These are phyloP conservation scores for Aspergillus diversus DNA, from an alignment of 495 filamentous ascomycete genomes.

Conservation along the genomic window DNA sequence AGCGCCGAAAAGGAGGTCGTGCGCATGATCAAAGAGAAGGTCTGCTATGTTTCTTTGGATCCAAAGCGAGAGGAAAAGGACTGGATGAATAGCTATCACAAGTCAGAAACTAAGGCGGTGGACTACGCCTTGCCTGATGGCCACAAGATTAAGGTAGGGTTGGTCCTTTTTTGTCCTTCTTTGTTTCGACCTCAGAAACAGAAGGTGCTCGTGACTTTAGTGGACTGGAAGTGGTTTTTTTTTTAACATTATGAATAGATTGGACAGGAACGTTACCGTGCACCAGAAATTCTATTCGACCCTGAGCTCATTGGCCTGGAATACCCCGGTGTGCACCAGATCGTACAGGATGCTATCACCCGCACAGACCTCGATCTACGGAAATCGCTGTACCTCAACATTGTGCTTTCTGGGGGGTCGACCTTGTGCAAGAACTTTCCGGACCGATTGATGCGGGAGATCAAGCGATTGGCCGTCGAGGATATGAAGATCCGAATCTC, in stretches of 20 bases:
- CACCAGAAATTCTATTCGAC: constrained; percentile 97
- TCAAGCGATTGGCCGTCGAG: constrained; percentile 91
- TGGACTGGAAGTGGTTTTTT: neutral
- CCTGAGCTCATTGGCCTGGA: constrained; percentile 96
- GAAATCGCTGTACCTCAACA: constrained; percentile 92
- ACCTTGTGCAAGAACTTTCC: constrained; percentile 93
- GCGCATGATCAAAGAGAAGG: constrained; percentile 92
- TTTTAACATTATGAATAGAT: constrained; percentile 52
- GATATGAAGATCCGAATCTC: constrained; percentile 99
- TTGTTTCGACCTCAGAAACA: too few species aligned
- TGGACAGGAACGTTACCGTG: constrained; percentile 90
- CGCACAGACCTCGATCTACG: constrained; percentile 97
- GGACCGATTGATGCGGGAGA: constrained; percentile 88
- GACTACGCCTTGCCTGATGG: constrained; percentile 93
- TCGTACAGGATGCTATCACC: constrained; percentile 94
- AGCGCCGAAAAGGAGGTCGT: constrained; percentile 99
- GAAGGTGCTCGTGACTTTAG: too few species aligned
- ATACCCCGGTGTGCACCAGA: constrained; percentile 96
- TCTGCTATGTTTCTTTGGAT: constrained; percentile 88
- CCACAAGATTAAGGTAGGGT: constrained; percentile 78
- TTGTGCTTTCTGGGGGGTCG: constrained; percentile 93
- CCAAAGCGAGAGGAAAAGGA: constrained; percentile 96
- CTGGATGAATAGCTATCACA: constrained; percentile 66
- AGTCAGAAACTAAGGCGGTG: constrained; percentile 66
- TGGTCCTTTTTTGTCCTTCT: too few species aligned